Conservation (phyloP, 1,139 yeast species). For the Meyerozyma sp. region DNA sequence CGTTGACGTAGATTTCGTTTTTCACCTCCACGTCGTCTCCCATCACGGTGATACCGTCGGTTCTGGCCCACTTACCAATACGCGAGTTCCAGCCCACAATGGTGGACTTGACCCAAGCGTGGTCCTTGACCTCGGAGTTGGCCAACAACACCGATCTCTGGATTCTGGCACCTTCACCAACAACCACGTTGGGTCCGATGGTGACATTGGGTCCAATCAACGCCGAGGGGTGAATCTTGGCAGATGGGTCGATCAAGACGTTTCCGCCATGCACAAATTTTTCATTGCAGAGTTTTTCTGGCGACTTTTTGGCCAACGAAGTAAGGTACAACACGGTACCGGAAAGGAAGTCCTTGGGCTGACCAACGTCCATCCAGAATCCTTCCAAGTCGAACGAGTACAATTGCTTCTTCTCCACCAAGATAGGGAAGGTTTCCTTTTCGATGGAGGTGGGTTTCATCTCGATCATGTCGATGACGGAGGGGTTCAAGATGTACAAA, state of each 20-base stretch:
- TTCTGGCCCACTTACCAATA: conserved; percentile 98
- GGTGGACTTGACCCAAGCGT: conserved; percentile 96
- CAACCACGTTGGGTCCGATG: conserved; percentile 92
- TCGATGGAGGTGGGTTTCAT: conserved; percentile 98
- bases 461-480: conserved; percentile 92
- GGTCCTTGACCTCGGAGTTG: conserved; percentile 91
- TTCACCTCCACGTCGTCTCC: conserved; percentile 99
- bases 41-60: conserved; percentile 94
- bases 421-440: conserved; percentile 98
- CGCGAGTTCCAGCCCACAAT: conserved; percentile 99
- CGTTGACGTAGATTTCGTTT: conserved; percentile 97
- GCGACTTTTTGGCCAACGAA: conserved; percentile 75
- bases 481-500: conserved; percentile 93
- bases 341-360: conserved; percentile 98
- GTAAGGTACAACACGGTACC: conserved; percentile 93
- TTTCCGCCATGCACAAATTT: conserved; percentile 85
- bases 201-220: conserved; percentile 98
- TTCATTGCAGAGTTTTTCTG: conserved; percentile 64
- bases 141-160: conserved; percentile 91
- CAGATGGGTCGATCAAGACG: conserved; percentile 91
- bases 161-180: conserved; percentile 99
- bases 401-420: conserved; percentile 82
- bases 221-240: conserved; percentile 87
- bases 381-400: conserved; percentile 98
- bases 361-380: conserved; percentile 99